These are phyloP conservation scores for Acanthamoeba polyphaga DNA, from an alignment of 208 protist genomes.

Conservation along the genomic window DNA sequence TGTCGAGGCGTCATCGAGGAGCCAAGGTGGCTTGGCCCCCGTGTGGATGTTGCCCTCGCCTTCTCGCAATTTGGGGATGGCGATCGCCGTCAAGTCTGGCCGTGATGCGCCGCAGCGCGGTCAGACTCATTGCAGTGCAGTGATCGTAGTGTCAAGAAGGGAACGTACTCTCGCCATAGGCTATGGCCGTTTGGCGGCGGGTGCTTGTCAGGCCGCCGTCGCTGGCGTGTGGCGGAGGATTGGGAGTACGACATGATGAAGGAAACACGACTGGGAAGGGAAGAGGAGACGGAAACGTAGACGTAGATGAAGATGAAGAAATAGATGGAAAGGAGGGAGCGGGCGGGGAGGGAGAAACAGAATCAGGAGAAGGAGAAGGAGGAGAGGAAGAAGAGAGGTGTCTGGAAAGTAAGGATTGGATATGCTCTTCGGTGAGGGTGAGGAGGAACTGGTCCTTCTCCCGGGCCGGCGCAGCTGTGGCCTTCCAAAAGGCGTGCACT, in stretches of 20 bases:
- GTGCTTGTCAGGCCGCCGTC: not conserved
- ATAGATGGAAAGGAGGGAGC: not conserved
- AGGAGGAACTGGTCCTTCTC: slow-evolving; percentile 10
- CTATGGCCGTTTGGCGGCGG: not conserved
- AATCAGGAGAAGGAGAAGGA: not conserved
- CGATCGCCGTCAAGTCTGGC: not conserved
- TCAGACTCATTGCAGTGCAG: not conserved
- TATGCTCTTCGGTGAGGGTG: not conserved
- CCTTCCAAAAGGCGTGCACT: not conserved
- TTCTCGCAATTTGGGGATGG: not conserved
- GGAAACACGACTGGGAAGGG: not conserved
- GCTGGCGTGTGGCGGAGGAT: not conserved
- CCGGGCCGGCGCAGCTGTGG: not conserved
- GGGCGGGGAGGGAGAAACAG: not conserved
- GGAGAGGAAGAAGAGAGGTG: not conserved
- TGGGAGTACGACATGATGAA: not conserved
- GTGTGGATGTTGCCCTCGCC: slow-evolving; percentile 19
- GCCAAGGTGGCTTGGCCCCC: not conserved
- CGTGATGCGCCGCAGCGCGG: not conserved
- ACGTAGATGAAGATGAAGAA: not conserved
- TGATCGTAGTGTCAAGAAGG: not conserved
- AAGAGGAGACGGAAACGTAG: not conserved
- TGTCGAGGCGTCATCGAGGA: not conserved
- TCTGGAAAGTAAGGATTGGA: slow-evolving; percentile 6
- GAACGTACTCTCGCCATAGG: not conserved